Percentiles rank a stretch among this genome's conserved stretches.
phyloP scores from a whole-genome alignment of 1,284 basidiomycete species.

The Phenoliferia sp. region DNA sequence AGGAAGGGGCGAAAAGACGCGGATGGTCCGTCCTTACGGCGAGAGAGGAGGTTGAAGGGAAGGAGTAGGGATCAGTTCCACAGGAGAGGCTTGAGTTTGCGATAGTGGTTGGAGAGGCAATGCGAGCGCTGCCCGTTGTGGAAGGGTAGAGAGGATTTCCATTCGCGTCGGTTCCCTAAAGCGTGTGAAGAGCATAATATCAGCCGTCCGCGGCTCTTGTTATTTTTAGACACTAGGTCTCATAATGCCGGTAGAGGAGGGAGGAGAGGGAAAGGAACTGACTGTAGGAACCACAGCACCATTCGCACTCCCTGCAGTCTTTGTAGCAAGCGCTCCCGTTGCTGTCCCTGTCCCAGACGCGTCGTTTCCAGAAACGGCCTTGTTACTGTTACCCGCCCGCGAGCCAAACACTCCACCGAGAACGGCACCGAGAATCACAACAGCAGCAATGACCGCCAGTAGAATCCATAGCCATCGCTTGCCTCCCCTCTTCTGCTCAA shows the following conservation, averaged over 20 bases:
- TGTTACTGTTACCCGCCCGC: conserved; percentile 5
- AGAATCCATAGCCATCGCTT: background rate
- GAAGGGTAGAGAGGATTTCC: background rate
- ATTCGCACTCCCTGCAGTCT: background rate
- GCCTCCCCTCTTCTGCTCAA: background rate
- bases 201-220: background rate
- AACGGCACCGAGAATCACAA: conserved; percentile 11
- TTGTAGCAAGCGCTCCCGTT: background rate
- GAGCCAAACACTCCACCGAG: conserved; percentile 10
- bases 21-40: conserved; percentile 67
- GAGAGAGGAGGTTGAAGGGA: conserved; percentile 12
- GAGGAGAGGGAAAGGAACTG: background rate
- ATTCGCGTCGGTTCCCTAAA: background rate
- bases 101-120: no score
- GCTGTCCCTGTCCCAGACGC: background rate
- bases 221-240: background rate
- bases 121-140: no score
- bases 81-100: no score
- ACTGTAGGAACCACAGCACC: background rate
- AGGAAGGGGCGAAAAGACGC: conserved; percentile 81
- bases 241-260: background rate
- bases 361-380: background rate
- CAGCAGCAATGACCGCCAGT: conserved; percentile 13
- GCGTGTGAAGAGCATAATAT: background rate
- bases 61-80: conserved; percentile 56